Percentiles rank a stretch among this genome's conserved stretches.
phyloP scores from a whole-genome alignment of 306 rosid species.

The Cicer chorassanicum region DNA sequence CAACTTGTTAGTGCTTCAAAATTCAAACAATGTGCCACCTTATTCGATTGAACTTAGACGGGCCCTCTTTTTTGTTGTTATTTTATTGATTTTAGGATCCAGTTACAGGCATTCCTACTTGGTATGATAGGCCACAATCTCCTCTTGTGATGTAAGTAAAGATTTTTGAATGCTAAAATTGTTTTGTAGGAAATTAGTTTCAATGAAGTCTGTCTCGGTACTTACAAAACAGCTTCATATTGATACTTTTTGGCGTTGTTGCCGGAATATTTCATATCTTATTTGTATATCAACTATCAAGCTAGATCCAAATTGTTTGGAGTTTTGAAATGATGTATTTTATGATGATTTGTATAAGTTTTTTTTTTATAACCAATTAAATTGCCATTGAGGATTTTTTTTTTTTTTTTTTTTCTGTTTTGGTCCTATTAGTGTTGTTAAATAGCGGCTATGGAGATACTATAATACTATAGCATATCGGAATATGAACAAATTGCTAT shows the following conservation, averaged over 20 bases:
- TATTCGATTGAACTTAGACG: constrained; percentile 24
- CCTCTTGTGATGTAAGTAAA: constrained; percentile 72
- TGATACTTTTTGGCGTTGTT: constrained; percentile 34
- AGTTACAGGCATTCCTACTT: constrained; percentile 72
- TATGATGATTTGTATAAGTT: constrained; percentile 17
- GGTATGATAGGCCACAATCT: constrained; percentile 72
- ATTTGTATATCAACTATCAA: constrained; percentile 6
- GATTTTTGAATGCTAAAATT: constrained; percentile 3
- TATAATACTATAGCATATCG: no score
- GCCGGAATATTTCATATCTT: constrained; percentile 21
- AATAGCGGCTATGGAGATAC: no score
- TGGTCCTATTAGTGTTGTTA: not conserved
- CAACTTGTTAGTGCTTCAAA: constrained; percentile 20
- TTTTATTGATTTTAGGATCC: constrained; percentile 69
- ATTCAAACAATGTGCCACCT: constrained; percentile 11
- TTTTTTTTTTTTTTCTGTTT: not conserved
- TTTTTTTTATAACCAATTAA: constrained; percentile 5
- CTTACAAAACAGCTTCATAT: constrained; percentile 8
- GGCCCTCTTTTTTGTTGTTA: not conserved
- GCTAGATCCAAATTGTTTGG: constrained; percentile 4
- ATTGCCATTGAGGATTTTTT: not conserved
- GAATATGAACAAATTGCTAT: no score
- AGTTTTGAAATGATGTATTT: constrained; percentile 31
- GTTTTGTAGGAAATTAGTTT: constrained; percentile 12
- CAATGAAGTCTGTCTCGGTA: constrained; percentile 9